phyloP scores from a whole-genome alignment of 2,329 filamentous ascomycete genomes.

The Paraconiothyrium brasiliense region DNA sequence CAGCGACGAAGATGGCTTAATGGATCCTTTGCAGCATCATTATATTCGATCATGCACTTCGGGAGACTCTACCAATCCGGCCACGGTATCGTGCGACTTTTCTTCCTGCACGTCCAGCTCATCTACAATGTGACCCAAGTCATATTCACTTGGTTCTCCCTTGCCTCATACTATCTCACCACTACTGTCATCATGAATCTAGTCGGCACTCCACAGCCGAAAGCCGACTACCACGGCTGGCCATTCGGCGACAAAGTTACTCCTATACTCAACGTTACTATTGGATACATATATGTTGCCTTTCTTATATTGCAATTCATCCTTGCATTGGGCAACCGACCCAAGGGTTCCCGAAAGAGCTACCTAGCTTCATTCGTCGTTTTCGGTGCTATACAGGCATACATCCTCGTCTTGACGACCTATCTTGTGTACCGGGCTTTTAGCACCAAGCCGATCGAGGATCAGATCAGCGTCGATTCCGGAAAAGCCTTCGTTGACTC shows the following conservation, averaged over 20 bases:
- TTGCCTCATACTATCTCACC: conserved; percentile 94
- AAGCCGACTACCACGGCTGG: conserved; percentile 67
- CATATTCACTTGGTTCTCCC: conserved; percentile 82
- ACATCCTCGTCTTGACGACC: conserved; percentile 85
- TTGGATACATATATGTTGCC: conserved; percentile 91
- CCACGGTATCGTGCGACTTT: conserved; percentile 97
- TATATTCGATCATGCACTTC: conserved; percentile 98
- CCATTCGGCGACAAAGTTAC: conserved; percentile 89
- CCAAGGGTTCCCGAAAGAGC: conserved; percentile 90
- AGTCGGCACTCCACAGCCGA: conserved; percentile 68
- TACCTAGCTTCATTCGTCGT: conserved; percentile 90
- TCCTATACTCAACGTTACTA: conserved; percentile 86
- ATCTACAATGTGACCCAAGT: conserved; percentile 92
- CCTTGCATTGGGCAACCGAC: conserved; percentile 92
- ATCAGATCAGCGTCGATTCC: conserved; percentile 71
- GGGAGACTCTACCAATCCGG: conserved; percentile 97
- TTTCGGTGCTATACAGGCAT: conserved; percentile 88
- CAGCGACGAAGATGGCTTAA: conserved; percentile 99
- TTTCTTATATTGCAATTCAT: conserved; percentile 96
- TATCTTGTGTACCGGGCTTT: conserved; percentile 90
- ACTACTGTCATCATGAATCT: conserved; percentile 97
- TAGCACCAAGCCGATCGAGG: conserved; percentile 58
- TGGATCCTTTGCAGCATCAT: conserved; percentile 95
- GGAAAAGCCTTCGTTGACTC: conserved; percentile 76
- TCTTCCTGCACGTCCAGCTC: conserved; percentile 97